Base-by-base conservation (phyloP, 306 rosid species). In the Vigna trinervia region DNA sequence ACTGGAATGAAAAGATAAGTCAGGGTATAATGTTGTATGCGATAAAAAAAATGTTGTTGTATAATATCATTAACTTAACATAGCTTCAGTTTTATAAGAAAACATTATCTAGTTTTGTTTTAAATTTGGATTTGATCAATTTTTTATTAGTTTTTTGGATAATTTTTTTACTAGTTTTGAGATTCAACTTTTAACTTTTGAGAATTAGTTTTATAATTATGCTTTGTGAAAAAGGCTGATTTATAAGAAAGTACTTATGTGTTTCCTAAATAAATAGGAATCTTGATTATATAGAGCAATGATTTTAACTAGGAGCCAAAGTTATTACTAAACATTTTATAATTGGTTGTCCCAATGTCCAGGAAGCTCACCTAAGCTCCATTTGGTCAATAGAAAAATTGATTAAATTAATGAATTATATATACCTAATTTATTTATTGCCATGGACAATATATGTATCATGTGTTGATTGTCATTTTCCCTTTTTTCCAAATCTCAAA, bases 311-410 rank as follows among this genome's bases (percentile, higher is more conserved):
- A 61, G 66, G 38, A 41, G 45, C 46, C 45, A 62, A 71, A 34
- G 43, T 56, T 45, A 26, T 34, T 32, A 80, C 46, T 56, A 13
- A 43, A 54, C 15, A 74, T 36, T 23, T 73, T n/a, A 14, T 19
- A 22, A 46, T 56, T 48, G 3, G 13, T 11, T 58, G 36, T 15
- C 14, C 19, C 58, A 71, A 38, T 68, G 30, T 78, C 68, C 63
- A 70, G 65, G 86, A 78, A 78, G 74, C 81, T 81, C 58, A 39
- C 79, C 76, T 69, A 70, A 38, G 71, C 66, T 74, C 51, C 63
- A 63, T 36, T 38, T 62, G 56, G 81, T 66, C 78, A 81, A 81
- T 74, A 62, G 6, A 45, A 58, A 78, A 71, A 78, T 81, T 47
- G 71, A 78, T 81, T 45, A 78, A 57, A 26, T 26, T 26, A 26